Evolutionary conservation across 768 basidiomycete species (phyloP).

Genomic region (Suillus weaverae): DNA sequence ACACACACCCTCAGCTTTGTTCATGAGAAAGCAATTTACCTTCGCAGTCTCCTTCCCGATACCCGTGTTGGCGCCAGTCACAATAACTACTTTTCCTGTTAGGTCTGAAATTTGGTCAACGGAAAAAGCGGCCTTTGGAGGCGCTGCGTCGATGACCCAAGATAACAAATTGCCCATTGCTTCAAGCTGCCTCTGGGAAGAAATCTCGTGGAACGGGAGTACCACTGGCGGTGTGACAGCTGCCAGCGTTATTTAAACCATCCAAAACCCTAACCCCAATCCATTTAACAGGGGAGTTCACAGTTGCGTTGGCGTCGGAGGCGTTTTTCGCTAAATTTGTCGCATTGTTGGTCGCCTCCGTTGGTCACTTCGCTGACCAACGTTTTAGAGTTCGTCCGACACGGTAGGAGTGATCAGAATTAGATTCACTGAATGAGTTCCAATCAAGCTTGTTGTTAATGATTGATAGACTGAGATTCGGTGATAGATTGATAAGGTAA

Average conservation of each 20-base stretch:
- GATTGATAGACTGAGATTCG: too few relatives aligned
- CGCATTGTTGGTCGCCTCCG: too few relatives aligned
- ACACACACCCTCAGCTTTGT: neutral
- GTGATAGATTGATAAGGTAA: too few relatives aligned
- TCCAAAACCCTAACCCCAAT: neutral
- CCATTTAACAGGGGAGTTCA: too few relatives aligned
- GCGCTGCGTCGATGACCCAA: constrained; percentile 15
- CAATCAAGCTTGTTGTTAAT: too few relatives aligned
- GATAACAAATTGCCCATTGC: constrained; percentile 12
- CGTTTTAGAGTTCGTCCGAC: too few relatives aligned
- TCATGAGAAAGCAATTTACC: constrained; percentile 3
- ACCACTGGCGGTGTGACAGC: too few relatives aligned
- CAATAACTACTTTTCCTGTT: constrained; percentile 33
- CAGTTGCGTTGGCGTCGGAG: too few relatives aligned
- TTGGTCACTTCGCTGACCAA: too few relatives aligned
- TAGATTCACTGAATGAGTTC: too few relatives aligned
- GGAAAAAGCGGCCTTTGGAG: constrained; percentile 27
- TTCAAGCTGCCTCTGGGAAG: neutral
- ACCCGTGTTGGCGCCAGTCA: constrained; percentile 36
- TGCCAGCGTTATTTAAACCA: neutral
- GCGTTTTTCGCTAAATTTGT: too few relatives aligned
- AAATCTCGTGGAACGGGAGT: neutral
- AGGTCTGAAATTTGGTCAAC: constrained; percentile 36
- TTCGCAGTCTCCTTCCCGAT: constrained; percentile 30
- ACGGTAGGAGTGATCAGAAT: too few relatives aligned